Evolutionary conservation across 805 yeast genomes (phyloP), one percentile per base, ranked within the genome.

Genomic region (Saturnispora diversa): DNA sequence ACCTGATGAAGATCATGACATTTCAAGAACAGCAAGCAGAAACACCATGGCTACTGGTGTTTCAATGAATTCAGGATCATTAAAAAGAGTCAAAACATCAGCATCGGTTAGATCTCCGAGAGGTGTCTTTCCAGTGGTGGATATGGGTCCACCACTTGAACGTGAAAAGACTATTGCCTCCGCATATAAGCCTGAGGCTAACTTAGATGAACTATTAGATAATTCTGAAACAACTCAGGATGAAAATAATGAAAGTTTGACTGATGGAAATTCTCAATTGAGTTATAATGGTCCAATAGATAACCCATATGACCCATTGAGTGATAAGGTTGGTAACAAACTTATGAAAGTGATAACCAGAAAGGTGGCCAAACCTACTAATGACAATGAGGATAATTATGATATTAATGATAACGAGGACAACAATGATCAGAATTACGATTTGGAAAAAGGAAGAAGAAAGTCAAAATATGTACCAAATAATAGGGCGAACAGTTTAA

Each of bases 121-220:
- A 20, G 85, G 85, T 45, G 87, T 82, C 1, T 83, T 82, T 60
- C 92, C 94, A 0, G 88, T 83, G 2, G 66, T 67, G 49, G 90
- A 84, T 1, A 81, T 83, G 90, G 87, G 84, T 1, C 67, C 65
- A 9, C 82, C 90, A 3, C 55, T 73, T 31, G 60, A 58, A 21
- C 62, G 71, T 40, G 88, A 82, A 50, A 62, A 61, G 33, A 65
- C 79, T 0, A 76, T 82, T 40, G 85, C 85, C 4, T 63, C 65
- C 21, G 48, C 65, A 8, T 50, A 51, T 49, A 27, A 23, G 33
- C 45, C 48, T 11, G 46, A 51, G 0, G 28, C 32, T 20, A 29
- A 39, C 27, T 15, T 43, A 6, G 46, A 43, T 34, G 38, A 33
- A 11, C 4, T 37, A 11, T 15, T 39, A 4, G 39, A 44, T 9